phyloP scores from a whole-genome alignment of 2,329 filamentous ascomycete species.

The Aureobasidium sp. region DNA sequence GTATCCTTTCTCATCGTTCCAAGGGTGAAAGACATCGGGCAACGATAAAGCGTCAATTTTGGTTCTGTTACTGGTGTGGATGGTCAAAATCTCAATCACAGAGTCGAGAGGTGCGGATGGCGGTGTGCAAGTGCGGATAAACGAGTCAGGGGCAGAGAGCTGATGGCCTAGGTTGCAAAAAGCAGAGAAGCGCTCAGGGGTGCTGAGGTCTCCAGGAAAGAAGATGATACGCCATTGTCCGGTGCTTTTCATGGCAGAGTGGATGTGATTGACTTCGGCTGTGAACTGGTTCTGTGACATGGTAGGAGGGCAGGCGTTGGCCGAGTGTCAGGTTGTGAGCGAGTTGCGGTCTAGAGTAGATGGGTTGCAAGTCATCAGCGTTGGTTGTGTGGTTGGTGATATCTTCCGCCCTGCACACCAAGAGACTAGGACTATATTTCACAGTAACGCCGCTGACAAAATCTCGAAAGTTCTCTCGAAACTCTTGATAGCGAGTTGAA shows the following conservation, averaged over 20 bases:
- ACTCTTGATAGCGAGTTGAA: background rate
- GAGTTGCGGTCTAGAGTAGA: background rate
- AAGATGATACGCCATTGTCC: background rate
- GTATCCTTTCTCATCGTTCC: background rate
- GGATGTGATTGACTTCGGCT: background rate
- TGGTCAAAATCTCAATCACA: background rate
- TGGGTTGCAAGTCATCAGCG: background rate
- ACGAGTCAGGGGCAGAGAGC: background rate
- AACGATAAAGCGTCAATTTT: background rate
- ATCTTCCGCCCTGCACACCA: background rate
- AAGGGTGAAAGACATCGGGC: background rate
- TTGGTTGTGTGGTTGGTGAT: background rate
- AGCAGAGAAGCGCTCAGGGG: background rate
- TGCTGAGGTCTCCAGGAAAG: background rate
- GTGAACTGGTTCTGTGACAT: slow-evolving; percentile 1
- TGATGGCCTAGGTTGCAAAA: background rate
- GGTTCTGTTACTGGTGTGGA: background rate
- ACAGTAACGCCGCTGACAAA: background rate
- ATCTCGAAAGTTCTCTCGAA: background rate
- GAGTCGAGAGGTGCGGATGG: background rate
- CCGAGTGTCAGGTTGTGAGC: background rate
- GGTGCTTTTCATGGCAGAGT: background rate
- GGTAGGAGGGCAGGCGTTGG: background rate
- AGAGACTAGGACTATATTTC: background rate
- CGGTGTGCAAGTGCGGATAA: background rate